Conservation (phyloP, 2,329 filamentous ascomycete genomes). For the Apiospora hydei region DNA sequence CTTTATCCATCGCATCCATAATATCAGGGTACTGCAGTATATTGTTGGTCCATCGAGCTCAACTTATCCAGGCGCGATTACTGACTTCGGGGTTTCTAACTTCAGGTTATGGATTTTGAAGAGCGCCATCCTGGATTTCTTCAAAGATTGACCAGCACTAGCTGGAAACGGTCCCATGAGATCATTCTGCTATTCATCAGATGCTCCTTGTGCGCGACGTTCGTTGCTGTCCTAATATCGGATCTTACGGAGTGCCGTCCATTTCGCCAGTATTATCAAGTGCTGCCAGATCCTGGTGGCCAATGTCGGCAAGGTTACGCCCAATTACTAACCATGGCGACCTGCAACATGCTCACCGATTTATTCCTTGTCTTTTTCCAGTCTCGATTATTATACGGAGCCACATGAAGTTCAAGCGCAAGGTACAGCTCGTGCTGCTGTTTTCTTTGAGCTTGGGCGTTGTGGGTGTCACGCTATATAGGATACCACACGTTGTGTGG, state of each 20-base stretch:
- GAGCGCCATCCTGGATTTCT: slow-evolving; percentile 87
- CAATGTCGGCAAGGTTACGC: slow-evolving; percentile 86
- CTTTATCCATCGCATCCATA: not conserved
- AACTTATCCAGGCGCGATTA: slow-evolving; percentile 4
- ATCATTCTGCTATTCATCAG: slow-evolving; percentile 75
- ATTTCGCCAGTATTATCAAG: slow-evolving; percentile 79
- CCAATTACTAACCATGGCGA: slow-evolving; percentile 89
- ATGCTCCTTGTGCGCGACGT: slow-evolving; percentile 78
- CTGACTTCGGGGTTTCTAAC: not conserved
- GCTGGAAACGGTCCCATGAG: slow-evolving; percentile 82
- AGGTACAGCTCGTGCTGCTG: slow-evolving; percentile 78
- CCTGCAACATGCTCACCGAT: slow-evolving; percentile 88
- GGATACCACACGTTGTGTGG: slow-evolving; percentile 79
- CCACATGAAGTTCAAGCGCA: slow-evolving; percentile 77
- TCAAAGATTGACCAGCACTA: slow-evolving; percentile 84
- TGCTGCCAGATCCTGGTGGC: slow-evolving; percentile 83
- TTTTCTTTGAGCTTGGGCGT: slow-evolving; percentile 87
- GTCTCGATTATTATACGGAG: slow-evolving; percentile 86
- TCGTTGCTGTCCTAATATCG: slow-evolving; percentile 80
- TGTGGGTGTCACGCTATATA: slow-evolving; percentile 80
- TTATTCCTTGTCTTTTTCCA: slow-evolving; percentile 84
- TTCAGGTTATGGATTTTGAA: slow-evolving; percentile 92
- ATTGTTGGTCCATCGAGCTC: not conserved
- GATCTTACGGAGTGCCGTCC: slow-evolving; percentile 85
- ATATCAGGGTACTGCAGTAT: not conserved